Conservation (phyloP, 306 rosid genomes). For the Acmispon strigosus region DNA sequence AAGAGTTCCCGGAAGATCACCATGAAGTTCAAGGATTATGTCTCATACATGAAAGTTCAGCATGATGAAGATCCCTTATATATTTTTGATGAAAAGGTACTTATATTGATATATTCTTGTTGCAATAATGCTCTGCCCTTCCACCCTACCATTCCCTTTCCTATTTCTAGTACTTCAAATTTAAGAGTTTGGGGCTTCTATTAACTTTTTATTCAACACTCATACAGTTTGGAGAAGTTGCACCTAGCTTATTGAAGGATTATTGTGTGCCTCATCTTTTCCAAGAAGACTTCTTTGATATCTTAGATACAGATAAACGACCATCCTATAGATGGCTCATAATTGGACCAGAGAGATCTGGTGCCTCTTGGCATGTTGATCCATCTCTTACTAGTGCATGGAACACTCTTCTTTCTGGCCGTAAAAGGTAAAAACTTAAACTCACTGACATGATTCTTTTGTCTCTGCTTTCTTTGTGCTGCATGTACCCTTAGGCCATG, state of each 20-base stretch:
- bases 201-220: conserved; percentile 19
- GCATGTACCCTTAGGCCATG: background rate
- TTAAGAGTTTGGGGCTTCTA: conserved; percentile 14
- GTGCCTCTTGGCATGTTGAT: conserved; percentile 99
- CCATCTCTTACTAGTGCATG: conserved; percentile 99
- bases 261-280: conserved; percentile 82
- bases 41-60: conserved; percentile 68
- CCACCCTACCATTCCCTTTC: background rate
- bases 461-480: conserved; percentile 1
- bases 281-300: conserved; percentile 84
- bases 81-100: conserved; percentile 93
- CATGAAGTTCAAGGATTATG: conserved; percentile 85
- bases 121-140: background rate
- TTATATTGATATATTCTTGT: conserved; percentile 17
- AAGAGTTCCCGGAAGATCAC: conserved; percentile 51
- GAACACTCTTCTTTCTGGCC: conserved; percentile 93
- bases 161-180: conserved; percentile 19
- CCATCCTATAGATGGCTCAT: conserved; percentile 97
- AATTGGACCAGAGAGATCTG: conserved; percentile 97
- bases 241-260: conserved; percentile 82
- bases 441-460: conserved; percentile 1
- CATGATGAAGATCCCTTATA: conserved; percentile 95
- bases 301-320: conserved; percentile 66
- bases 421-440: conserved; percentile 59
- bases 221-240: conserved; percentile 86